phyloP scores from a whole-genome alignment of 139 green algal genomes.

The Micractinium conductrix region DNA sequence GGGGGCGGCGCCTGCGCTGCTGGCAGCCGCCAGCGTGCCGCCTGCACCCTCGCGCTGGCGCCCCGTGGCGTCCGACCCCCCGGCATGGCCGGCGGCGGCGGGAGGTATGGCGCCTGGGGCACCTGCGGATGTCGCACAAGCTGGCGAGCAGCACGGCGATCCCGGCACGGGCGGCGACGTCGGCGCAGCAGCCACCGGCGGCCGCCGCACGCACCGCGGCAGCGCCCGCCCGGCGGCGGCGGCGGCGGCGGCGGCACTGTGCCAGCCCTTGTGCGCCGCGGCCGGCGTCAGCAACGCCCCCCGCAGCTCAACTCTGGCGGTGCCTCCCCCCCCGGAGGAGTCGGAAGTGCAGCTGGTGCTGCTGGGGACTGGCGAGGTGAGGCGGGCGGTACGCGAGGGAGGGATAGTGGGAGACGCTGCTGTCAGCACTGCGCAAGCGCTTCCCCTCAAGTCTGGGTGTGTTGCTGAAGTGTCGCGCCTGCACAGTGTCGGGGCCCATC shows the following conservation, averaged over 20 bases:
- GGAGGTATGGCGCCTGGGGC: not conserved
- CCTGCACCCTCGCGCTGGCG: too few species aligned
- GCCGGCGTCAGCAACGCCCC: not conserved
- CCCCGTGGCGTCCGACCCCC: not conserved
- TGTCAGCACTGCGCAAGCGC: too few species aligned
- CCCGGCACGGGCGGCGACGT: slow-evolving; percentile 20
- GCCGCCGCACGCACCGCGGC: not conserved
- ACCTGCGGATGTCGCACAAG: not conserved
- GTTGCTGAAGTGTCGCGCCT: too few species aligned
- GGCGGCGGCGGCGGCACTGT: too few species aligned
- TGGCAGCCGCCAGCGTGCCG: slow-evolving; percentile 39
- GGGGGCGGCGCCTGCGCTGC: slow-evolving; percentile 61
- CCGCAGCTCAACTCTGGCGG: not conserved
- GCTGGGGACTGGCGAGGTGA: slow-evolving; percentile 56
- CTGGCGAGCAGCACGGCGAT: not conserved
- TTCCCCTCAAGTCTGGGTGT: too few species aligned
- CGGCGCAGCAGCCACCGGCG: not conserved
- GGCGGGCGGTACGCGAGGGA: not conserved
- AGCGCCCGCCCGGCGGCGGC: not conserved
- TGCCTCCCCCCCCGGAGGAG: not conserved
- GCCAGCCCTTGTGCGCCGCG: too few species aligned
- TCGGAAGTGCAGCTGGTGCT: slow-evolving; percentile 52
- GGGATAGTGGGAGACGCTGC: too few species aligned
- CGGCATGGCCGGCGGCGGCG: not conserved
- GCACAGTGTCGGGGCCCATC: too few species aligned